Conservation (phyloP, 495 filamentous ascomycete genomes). For the Choiromyces venosus region DNA sequence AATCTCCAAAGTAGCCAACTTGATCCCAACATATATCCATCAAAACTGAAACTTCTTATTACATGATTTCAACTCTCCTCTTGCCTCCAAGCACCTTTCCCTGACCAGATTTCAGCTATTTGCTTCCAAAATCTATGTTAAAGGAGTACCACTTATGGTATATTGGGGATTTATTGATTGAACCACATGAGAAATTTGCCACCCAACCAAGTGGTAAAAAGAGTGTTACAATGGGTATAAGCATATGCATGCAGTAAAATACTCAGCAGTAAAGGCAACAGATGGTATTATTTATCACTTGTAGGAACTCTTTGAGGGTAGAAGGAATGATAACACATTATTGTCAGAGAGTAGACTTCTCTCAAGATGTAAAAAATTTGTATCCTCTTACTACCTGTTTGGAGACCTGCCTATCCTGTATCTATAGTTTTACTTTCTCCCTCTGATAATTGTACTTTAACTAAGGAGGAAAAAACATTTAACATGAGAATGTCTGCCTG, state of each 20-base stretch:
- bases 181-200: not conserved
- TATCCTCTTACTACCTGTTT: not conserved
- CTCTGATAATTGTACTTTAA: not conserved
- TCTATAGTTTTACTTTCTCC: not conserved
- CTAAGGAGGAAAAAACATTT: not conserved
- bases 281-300: not conserved
- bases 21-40: not conserved
- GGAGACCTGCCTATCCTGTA: not conserved
- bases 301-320: not conserved
- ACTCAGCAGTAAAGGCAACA: not conserved
- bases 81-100: not conserved
- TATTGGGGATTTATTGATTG: not conserved
- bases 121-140: not conserved
- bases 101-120: not conserved
- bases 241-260: not conserved
- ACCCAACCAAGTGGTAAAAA: not conserved
- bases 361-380: not conserved
- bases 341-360: not conserved
- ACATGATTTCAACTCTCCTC: not conserved
- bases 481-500: not conserved
- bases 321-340: not conserved
- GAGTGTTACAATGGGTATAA: not conserved
- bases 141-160: not conserved
- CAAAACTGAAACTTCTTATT: not conserved
- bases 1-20: not conserved